phyloP scores from a whole-genome alignment of 345 rosid genomes.

The Citrus glauca region DNA sequence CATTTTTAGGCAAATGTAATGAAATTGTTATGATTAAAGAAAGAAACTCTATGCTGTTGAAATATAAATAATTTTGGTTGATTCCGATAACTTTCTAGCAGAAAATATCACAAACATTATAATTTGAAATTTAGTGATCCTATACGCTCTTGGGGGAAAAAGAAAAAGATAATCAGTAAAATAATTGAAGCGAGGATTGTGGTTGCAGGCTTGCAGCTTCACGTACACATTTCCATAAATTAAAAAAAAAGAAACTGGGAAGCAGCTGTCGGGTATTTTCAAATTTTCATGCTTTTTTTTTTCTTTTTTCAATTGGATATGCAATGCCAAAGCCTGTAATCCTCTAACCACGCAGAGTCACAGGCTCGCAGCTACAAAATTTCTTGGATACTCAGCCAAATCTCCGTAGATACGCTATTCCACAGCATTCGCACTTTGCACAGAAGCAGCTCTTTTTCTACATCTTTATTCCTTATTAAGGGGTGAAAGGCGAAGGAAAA shows the following conservation, averaged over 20 bases:
- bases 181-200: slow-evolving; percentile 1
- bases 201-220: slow-evolving; percentile 2
- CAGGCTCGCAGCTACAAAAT: background rate
- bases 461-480: too few relatives aligned
- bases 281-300: background rate
- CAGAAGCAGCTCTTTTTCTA: background rate
- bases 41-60: too few relatives aligned
- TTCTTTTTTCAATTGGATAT: background rate
- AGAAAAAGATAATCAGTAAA: background rate
- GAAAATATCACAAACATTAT: too few relatives aligned
- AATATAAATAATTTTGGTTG: too few relatives aligned
- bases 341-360: too few relatives aligned
- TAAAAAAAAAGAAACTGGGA: background rate
- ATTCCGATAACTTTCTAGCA: too few relatives aligned
- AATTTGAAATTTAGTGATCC: background rate
- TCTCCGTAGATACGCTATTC: slow-evolving; percentile 13
- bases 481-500: too few relatives aligned
- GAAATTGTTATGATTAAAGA: too few relatives aligned
- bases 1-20: too few relatives aligned
- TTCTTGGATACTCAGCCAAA: slow-evolving; percentile 15
- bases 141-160: background rate
- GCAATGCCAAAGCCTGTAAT: slow-evolving; percentile 16
- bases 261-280: background rate
- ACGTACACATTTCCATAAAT: slow-evolving; percentile 16
- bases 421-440: slow-evolving; percentile 18